Conservation (phyloP, 352 stramenopile genomes). For the Phytopythium boreale region DNA sequence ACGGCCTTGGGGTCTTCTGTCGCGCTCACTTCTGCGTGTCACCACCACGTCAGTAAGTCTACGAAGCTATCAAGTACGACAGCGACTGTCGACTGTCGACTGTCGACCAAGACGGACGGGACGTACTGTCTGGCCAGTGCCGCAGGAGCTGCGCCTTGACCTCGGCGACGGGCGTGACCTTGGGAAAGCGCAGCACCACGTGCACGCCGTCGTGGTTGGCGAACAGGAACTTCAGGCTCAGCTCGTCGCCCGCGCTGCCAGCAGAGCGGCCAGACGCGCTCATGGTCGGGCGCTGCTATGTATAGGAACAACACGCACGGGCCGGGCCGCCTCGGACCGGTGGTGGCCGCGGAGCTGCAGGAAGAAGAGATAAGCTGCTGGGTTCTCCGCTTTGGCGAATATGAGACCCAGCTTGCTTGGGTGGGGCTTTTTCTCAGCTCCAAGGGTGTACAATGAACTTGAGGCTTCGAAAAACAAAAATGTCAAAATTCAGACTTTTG, state of each 20-base stretch:
- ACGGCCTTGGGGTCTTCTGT: conserved; percentile 62
- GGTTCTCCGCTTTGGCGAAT: not conserved
- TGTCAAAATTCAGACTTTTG: not conserved
- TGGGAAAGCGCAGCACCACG: conserved; percentile 58
- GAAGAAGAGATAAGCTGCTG: too few species aligned
- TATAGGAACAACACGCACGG: too few species aligned
- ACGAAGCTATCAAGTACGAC: too few species aligned
- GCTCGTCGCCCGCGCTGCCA: conserved; percentile 44
- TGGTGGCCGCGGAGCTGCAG: too few species aligned
- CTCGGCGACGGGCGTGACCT: conserved; percentile 36
- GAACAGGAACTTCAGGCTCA: conserved; percentile 84
- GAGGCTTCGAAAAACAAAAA: not conserved
- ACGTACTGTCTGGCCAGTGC: conserved; percentile 61
- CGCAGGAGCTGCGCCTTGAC: conserved; percentile 70
- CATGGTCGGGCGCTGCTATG: not conserved
- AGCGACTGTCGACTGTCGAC: too few species aligned
- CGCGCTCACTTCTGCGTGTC: conserved; percentile 34
- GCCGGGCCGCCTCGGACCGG: too few species aligned
- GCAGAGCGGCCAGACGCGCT: not conserved
- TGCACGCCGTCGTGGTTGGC: conserved; percentile 78
- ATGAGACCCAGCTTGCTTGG: too few species aligned
- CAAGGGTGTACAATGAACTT: too few species aligned
- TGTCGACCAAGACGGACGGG: not conserved
- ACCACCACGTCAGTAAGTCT: not conserved
- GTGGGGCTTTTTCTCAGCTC: too few species aligned